Percentiles rank a stretch among this genome's conserved stretches.
These are phyloP conservation scores for Carex cristatella DNA, from an alignment of 176 grass and related monocot genomes.

Conservation along the genomic window DNA sequence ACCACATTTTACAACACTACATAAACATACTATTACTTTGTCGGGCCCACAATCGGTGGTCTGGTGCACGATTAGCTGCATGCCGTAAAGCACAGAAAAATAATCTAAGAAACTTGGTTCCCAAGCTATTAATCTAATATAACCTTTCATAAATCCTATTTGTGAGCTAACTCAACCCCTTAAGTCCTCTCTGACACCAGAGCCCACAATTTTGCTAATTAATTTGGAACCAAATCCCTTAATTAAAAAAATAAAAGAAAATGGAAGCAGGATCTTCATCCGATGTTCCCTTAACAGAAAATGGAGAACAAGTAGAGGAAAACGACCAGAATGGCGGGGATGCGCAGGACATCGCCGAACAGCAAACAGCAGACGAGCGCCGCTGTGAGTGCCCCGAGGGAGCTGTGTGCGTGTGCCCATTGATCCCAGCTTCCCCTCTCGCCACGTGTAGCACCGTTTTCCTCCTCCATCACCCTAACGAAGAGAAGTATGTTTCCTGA, in stretches of 20 bases:
- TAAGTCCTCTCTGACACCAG: neutral
- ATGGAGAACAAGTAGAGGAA: neutral
- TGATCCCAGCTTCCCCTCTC: constrained; percentile 10
- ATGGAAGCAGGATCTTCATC: constrained; percentile 7
- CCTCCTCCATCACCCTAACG: constrained; percentile 16
- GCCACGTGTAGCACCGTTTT: constrained; percentile 12
- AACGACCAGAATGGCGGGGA: neutral
- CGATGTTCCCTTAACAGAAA: neutral
- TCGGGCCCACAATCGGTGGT: neutral
- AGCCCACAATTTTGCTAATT: neutral
- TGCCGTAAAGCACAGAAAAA: neutral
- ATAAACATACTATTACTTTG: too few relatives aligned
- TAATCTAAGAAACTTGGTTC: neutral
- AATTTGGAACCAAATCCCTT: neutral
- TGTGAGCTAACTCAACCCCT: neutral
- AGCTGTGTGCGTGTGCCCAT: constrained; percentile 7
- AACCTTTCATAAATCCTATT: neutral
- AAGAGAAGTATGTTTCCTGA: neutral
- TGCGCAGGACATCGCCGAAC: neutral
- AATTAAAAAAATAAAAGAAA: neutral
- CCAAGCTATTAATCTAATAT: neutral
- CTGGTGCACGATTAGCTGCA: neutral
- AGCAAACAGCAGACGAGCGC: neutral
- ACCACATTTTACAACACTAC: too few relatives aligned
- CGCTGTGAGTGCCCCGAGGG: constrained; percentile 4